Conservation (phyloP, 2,329 filamentous ascomycete species). For the Microdochium nivale region DNA sequence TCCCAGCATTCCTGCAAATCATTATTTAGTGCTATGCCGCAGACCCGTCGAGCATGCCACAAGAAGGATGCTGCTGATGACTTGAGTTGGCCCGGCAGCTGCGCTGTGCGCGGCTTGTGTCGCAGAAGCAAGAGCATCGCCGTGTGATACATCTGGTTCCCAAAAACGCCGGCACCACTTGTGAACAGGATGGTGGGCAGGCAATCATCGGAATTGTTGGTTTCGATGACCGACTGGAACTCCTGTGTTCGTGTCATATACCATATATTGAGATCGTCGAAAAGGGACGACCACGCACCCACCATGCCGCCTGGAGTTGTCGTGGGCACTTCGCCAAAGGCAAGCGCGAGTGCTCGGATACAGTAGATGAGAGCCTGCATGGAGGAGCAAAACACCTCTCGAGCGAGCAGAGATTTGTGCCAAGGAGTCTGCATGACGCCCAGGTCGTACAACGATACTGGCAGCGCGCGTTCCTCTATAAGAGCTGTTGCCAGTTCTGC, state of each 20-base stretch:
- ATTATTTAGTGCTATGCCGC: constrained; percentile 39
- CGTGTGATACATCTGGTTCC: constrained; percentile 49
- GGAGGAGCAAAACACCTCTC: constrained; percentile 8
- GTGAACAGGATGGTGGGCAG: constrained; percentile 28
- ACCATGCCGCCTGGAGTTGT: constrained; percentile 10
- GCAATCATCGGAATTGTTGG: constrained; percentile 17
- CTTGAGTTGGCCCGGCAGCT: constrained; percentile 16
- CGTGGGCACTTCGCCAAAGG: constrained; percentile 9
- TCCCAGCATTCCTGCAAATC: constrained; percentile 37
- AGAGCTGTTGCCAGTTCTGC: constrained; percentile 3
- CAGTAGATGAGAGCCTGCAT: constrained; percentile 21
- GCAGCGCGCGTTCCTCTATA: constrained; percentile 1
- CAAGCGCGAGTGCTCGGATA: constrained; percentile 23
- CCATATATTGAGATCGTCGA: constrained; percentile 22
- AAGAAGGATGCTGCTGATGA: constrained; percentile 29
- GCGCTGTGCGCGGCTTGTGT: constrained; percentile 36
- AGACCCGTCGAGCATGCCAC: constrained; percentile 40
- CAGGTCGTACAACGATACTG: not conserved
- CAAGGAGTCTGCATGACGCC: constrained; percentile 4
- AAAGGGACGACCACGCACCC: constrained; percentile 19
- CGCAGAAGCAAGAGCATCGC: constrained; percentile 43
- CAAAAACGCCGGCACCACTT: constrained; percentile 31
- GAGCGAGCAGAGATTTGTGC: constrained; percentile 4
- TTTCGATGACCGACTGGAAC: constrained; percentile 24
- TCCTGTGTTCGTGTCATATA: constrained; percentile 20